A percentile compares a stretch with the other conserved stretches of the same genome.
Conservation (phyloP, 2,329 filamentous ascomycete genomes). For the Pseudogymnoascus sp. region DNA sequence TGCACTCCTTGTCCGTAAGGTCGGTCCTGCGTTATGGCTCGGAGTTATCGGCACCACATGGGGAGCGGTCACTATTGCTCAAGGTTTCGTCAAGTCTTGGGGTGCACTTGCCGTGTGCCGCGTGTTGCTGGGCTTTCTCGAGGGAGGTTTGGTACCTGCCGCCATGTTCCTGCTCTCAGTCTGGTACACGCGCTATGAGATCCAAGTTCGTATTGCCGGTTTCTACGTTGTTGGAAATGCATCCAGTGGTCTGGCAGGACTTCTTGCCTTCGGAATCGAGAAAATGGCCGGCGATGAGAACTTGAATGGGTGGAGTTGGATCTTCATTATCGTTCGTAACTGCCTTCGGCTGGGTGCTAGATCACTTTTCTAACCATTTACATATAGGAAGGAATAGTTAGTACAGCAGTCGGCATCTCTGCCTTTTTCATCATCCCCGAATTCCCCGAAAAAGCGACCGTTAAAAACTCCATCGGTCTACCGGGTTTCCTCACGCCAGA, state of each 20-base stretch:
- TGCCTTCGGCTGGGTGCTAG: background rate
- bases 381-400: slow-evolving; percentile 35
- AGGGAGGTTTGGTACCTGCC: background rate
- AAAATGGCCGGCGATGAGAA: slow-evolving; percentile 15
- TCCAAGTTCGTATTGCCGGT: background rate
- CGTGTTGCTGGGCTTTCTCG: background rate
- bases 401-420: slow-evolving; percentile 40
- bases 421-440: slow-evolving; percentile 41
- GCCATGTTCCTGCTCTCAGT: background rate
- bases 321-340: too few species aligned
- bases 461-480: too few species aligned
- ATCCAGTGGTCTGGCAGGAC: background rate
- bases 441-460: slow-evolving; percentile 35
- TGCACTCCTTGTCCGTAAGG: background rate
- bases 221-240: slow-evolving; percentile 7
- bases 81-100: background rate
- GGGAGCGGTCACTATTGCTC: background rate
- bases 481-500: slow-evolving; percentile 34
- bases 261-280: slow-evolving; percentile 22
- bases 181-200: background rate
- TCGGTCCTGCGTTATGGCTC: slow-evolving; percentile 5
- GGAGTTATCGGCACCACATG: background rate
- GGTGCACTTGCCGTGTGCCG: background rate
- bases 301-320: too few species aligned
- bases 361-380: background rate